phyloP scores from a whole-genome alignment of 1,284 basidiomycete species.

The Tilletia caries region DNA sequence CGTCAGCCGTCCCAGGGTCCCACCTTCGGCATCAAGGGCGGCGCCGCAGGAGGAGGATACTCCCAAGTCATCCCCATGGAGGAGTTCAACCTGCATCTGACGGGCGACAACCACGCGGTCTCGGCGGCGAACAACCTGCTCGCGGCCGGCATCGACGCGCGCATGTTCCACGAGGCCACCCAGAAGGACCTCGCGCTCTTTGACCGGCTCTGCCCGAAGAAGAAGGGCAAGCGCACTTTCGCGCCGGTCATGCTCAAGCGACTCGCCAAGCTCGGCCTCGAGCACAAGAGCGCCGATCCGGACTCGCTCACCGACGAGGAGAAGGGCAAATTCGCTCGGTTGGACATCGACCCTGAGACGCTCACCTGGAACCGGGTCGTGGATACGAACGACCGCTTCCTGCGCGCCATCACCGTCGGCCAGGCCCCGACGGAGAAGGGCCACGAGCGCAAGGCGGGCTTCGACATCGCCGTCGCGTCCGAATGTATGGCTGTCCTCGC shows the following conservation, averaged over 20 bases:
- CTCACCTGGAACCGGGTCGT: constrained; percentile 97
- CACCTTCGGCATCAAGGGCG: constrained; percentile 99
- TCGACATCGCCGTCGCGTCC: constrained; percentile 94
- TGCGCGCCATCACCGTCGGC: constrained; percentile 90
- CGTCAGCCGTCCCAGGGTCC: constrained; percentile 97
- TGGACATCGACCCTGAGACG: constrained; percentile 85
- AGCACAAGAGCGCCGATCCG: constrained; percentile 76
- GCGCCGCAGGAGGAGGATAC: constrained; percentile 96
- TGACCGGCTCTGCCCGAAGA: constrained; percentile 82
- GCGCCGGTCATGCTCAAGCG: constrained; percentile 95
- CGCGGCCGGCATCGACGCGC: constrained; percentile 91
- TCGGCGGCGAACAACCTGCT: constrained; percentile 96
- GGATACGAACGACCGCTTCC: constrained; percentile 94
- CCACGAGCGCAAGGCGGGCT: constrained; percentile 80
- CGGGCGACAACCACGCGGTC: constrained; percentile 96
- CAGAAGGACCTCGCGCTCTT: constrained; percentile 93
- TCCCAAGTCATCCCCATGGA: constrained; percentile 99
- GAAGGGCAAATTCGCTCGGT: constrained; percentile 79
- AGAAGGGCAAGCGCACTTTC: constrained; percentile 92
- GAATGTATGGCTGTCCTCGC: constrained; percentile 98
- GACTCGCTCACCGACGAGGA: constrained; percentile 90
- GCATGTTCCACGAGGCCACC: constrained; percentile 96
- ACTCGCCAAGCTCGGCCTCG: constrained; percentile 87
- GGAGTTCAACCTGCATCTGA: constrained; percentile 95
- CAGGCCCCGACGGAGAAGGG: constrained; percentile 87